Percentiles rank a stretch among this genome's conserved stretches.
These are phyloP conservation scores for Limonium bicolor DNA, from an alignment of 148 eudicot genomes.

Conservation along the genomic window DNA sequence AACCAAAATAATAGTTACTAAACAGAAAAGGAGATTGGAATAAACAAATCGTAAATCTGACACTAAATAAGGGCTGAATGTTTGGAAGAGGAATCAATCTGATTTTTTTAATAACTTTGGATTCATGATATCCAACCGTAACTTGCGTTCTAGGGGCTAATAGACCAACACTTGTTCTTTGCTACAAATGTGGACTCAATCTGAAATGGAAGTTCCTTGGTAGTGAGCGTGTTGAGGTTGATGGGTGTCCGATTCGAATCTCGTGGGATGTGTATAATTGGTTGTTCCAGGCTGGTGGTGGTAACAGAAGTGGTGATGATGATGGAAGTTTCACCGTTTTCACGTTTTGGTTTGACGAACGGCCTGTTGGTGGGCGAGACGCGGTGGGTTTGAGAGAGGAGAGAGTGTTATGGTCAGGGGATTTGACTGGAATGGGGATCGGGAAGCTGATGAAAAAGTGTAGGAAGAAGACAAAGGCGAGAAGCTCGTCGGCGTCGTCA, in stretches of 20 bases:
- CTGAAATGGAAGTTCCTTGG: slow-evolving; percentile 81
- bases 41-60: too few species aligned
- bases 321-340: slow-evolving; percentile 48
- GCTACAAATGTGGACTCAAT: too few species aligned
- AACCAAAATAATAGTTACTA: too few species aligned
- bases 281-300: slow-evolving; percentile 36
- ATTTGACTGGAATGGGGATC: slow-evolving; percentile 42
- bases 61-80: too few species aligned
- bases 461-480: slow-evolving; percentile 18
- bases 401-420: slow-evolving; percentile 21
- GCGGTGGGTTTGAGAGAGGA: background rate
- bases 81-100: too few species aligned
- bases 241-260: slow-evolving; percentile 37
- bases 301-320: too few species aligned
- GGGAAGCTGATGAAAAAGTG: slow-evolving; percentile 43
- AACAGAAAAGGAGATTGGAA: too few species aligned
- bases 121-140: too few species aligned
- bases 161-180: too few species aligned
- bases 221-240: slow-evolving; percentile 49
- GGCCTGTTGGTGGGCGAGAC: slow-evolving; percentile 1
- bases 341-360: slow-evolving; percentile 44
- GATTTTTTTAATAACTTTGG: too few species aligned
- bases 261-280: slow-evolving; percentile 79
- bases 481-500: slow-evolving; percentile 40
- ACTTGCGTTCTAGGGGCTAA: too few species aligned